Base-by-base conservation (phyloP, 202 grass and related monocot species). In the Miscanthus sacchariflorus region DNA sequence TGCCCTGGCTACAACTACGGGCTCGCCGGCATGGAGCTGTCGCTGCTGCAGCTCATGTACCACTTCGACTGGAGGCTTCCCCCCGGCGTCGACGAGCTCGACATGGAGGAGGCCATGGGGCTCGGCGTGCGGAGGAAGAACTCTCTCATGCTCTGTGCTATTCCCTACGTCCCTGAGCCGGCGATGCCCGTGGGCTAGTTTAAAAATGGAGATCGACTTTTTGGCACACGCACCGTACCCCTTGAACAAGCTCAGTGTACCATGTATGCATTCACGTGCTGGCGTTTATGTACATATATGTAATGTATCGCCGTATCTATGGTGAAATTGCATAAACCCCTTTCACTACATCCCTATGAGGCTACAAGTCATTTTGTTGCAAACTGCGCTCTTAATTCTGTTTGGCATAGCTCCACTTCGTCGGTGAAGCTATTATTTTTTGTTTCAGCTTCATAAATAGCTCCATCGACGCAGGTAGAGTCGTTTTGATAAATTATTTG, bases 51-150 rank as follows among this genome's bases (percentile, higher is more conserved):
- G 64, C 89, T 93, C 42, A 73, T 93, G 82, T 88, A 81, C 52
- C 61, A 77, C 50, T 93, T 93, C 65, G 69, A 91, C 18, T 93
- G 92, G 89, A 21, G 0, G 12, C 74, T 91, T 64, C 92, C 89
- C 0, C 0, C 35, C 6, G 86, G 86, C 18, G 83, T 84, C 5
- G 59, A 61, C 0, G 44, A 78, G 65, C 25, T 91, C 12, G 89
- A 93, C 76, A 89, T 91, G 92, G 9, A 5, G 23, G 87, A 91
- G 84, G 44, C 70, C 35, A 78, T 79, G 70, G 92, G 92, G 39
- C 80, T 91, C 3, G 86, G 84, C 6, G 70, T 90, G 7, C 70
- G 83, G 12, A 67, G 83, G 76, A 93, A 91, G 87, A 85, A 81
- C 48, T 78, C 86, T 0, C 89, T 91, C 8, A 7, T 89, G 58